A percentile compares a stretch with the other conserved stretches of the same genome.
Conservation (phyloP, 2,329 filamentous ascomycete species). For the Microdochium paspali region DNA sequence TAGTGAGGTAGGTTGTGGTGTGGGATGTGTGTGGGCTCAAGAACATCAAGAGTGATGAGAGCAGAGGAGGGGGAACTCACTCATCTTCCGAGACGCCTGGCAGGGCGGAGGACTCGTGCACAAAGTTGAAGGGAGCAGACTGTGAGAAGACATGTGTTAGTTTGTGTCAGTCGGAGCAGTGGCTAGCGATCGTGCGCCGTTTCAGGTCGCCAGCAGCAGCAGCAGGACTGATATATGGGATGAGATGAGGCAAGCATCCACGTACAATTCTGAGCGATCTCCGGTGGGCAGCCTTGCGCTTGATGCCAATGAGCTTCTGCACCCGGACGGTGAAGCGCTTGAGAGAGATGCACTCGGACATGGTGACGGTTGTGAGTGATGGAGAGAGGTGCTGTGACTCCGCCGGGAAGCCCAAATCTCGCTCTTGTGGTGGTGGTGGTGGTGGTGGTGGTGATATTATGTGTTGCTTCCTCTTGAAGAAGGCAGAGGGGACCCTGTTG, state of each 20-base stretch:
- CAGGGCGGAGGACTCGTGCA: conserved; percentile 40
- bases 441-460: not conserved
- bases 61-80: conserved; percentile 36
- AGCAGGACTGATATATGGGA: not conserved
- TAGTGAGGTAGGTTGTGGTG: too few species aligned
- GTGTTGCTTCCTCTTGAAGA: not conserved
- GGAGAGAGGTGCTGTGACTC: not conserved
- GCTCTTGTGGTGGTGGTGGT: too few species aligned
- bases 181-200: conserved; percentile 10
- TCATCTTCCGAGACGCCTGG: conserved; percentile 50
- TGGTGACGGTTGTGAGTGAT: conserved; percentile 3
- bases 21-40: too few species aligned
- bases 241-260: conserved; percentile 2
- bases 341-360: conserved; percentile 12
- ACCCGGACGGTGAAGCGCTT: conserved; percentile 12
- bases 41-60: too few species aligned
- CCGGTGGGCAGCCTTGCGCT: conserved; percentile 13
- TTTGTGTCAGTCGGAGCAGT: conserved; percentile 4
- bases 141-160: conserved; percentile 15
- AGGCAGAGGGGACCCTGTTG: too few species aligned
- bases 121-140: conserved; percentile 51
- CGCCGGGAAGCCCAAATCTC: too few species aligned
- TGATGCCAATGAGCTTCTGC: conserved; percentile 13
- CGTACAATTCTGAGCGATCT: conserved; percentile 16
- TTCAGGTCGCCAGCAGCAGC: not conserved